Conservation (phyloP, 768 basidiomycete species). For the Lactarius hatsudake region DNA sequence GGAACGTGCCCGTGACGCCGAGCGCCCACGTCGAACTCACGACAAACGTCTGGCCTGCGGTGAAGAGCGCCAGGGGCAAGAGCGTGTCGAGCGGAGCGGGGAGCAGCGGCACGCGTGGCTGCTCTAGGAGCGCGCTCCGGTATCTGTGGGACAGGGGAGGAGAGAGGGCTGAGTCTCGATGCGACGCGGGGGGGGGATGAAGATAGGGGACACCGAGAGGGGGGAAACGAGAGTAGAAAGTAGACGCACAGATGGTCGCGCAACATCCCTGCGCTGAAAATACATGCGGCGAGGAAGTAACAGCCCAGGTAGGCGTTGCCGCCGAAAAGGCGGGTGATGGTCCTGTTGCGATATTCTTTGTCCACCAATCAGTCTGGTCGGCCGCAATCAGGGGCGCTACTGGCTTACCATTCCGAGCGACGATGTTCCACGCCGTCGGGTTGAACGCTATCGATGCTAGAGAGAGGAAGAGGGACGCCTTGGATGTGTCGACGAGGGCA, state of each 20-base stretch:
- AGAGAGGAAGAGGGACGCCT: conserved; percentile 63
- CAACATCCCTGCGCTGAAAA: conserved; percentile 81
- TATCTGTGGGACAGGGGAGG: conserved; percentile 48
- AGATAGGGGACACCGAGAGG: background rate
- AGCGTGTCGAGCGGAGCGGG: conserved; percentile 61
- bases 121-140: conserved; percentile 67
- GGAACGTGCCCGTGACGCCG: conserved; percentile 91
- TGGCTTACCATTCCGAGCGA: conserved; percentile 82
- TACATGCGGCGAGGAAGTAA: conserved; percentile 81
- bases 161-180: background rate
- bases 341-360: conserved; percentile 78
- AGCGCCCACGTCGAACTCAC: conserved; percentile 85
- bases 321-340: conserved; percentile 79
- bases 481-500: conserved; percentile 53
- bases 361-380: conserved; percentile 33
- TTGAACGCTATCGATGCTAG: conserved; percentile 82
- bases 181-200: background rate
- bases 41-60: conserved; percentile 80
- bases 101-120: conserved; percentile 67
- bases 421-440: conserved; percentile 93
- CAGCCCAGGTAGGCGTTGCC: conserved; percentile 74
- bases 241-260: conserved; percentile 85
- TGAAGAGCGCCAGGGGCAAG: conserved; percentile 60
- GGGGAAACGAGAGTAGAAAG: too few species aligned
- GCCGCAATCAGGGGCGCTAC: background rate